Conservation (phyloP, 164 flowering plant species). For the Stephania yunnanensis region DNA sequence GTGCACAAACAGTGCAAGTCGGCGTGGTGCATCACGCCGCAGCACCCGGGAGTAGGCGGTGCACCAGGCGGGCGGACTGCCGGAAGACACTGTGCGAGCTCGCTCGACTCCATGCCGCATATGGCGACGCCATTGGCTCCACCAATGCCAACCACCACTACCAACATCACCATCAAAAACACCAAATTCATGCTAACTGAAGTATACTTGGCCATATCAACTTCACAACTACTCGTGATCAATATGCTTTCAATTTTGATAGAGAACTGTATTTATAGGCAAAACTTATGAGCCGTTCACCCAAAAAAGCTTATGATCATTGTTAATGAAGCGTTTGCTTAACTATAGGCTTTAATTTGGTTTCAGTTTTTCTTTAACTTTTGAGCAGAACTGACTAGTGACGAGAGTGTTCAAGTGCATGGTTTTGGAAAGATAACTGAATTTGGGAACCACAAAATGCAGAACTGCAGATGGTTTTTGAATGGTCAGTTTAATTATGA, state of each 20-base stretch:
- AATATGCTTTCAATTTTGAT: not conserved
- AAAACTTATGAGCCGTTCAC: too few relatives aligned
- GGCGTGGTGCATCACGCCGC: constrained; percentile 28
- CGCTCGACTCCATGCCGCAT: constrained; percentile 38
- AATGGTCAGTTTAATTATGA: not conserved
- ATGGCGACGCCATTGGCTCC: constrained; percentile 23
- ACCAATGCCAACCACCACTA: constrained; percentile 16
- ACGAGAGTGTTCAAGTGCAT: not conserved
- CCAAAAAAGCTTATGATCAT: too few relatives aligned
- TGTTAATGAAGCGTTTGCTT: not conserved
- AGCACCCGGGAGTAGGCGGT: constrained; percentile 41
- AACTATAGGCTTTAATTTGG: not conserved
- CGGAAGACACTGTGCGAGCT: constrained; percentile 40
- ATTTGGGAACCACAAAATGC: not conserved
- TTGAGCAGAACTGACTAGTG: not conserved
- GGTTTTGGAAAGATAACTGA: not conserved
- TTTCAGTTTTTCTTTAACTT: not conserved
- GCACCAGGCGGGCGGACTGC: constrained; percentile 40
- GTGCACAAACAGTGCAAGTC: constrained; percentile 46
- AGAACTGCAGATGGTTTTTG: not conserved
- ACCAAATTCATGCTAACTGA: not conserved
- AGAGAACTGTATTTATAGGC: constrained; percentile 5
- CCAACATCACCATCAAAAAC: constrained; percentile 9
- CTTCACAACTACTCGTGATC: not conserved
- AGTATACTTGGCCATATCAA: constrained; percentile 11